These are phyloP conservation scores for Kockovaella imperatae DNA, from an alignment of 768 basidiomycete genomes.

Conservation along the genomic window DNA sequence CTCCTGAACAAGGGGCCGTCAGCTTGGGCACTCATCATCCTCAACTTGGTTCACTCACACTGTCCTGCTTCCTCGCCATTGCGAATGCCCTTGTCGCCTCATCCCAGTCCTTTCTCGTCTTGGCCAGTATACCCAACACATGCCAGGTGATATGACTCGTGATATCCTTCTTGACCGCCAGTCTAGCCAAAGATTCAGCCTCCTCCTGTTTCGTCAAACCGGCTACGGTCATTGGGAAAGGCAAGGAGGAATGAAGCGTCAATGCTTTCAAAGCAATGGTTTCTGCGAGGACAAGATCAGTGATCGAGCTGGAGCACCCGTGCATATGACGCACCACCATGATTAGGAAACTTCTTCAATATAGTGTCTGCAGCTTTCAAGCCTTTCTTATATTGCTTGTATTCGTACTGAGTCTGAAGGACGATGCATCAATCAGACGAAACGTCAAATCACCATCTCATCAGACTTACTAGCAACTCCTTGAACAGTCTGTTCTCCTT, in stretches of 20 bases:
- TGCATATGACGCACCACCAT: slow-evolving; percentile 65
- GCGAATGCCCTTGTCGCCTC: slow-evolving; percentile 88
- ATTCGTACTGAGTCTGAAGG: slow-evolving; percentile 65
- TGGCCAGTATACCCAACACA: slow-evolving; percentile 89
- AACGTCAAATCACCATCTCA: not conserved
- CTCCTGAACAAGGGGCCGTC: slow-evolving; percentile 54
- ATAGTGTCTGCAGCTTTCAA: slow-evolving; percentile 86
- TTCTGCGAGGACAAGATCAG: slow-evolving; percentile 51
- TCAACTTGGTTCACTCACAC: too few relatives aligned
- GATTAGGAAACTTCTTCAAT: slow-evolving; percentile 88
- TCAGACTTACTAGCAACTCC: slow-evolving; percentile 57
- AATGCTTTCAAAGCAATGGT: slow-evolving; percentile 96
- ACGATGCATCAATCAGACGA: too few relatives aligned
- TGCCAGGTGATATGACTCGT: slow-evolving; percentile 94
- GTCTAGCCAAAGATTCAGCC: slow-evolving; percentile 43
- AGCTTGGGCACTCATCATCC: not conserved
- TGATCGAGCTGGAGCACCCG: not conserved
- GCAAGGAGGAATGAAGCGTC: slow-evolving; percentile 48
- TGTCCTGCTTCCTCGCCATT: slow-evolving; percentile 80
- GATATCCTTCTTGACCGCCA: slow-evolving; percentile 44
- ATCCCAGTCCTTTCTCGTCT: slow-evolving; percentile 88
- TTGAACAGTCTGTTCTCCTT: slow-evolving; percentile 83
- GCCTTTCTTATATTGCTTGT: slow-evolving; percentile 77
- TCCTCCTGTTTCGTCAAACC: slow-evolving; percentile 69
- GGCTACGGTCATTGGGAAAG: slow-evolving; percentile 44